A percentile compares a stretch with the other conserved stretches of the same genome.
These are phyloP conservation scores for Pelargonium australe DNA, from an alignment of 441 rosid species.

Conservation along the genomic window DNA sequence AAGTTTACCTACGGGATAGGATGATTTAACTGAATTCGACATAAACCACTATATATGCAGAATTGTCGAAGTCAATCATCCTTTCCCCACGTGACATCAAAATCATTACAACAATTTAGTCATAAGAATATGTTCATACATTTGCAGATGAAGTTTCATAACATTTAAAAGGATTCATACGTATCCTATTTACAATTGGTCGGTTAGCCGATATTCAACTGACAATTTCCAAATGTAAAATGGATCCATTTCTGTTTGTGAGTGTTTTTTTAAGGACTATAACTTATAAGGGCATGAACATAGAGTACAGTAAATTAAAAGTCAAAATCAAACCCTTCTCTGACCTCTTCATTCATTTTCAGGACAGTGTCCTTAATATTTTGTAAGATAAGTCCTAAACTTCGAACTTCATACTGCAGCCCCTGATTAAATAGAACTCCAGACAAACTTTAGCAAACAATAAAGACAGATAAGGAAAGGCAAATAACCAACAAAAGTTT, in stretches of 20 bases:
- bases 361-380: slow-evolving; percentile 53
- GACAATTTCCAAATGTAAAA: too few species aligned
- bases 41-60: too few species aligned
- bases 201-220: too few species aligned
- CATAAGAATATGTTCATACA: neutral
- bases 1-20: too few species aligned
- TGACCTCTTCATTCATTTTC: slow-evolving; percentile 63
- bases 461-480: slow-evolving; percentile 13
- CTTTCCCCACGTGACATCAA: neutral
- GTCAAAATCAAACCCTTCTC: slow-evolving; percentile 16
- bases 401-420: slow-evolving; percentile 49
- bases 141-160: too few species aligned
- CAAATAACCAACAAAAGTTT: slow-evolving; percentile 13
- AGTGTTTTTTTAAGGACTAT: neutral
- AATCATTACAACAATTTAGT: neutral
- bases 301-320: slow-evolving; percentile 10
- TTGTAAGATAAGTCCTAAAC: slow-evolving; percentile 42
- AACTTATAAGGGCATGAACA: slow-evolving; percentile 6
- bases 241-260: too few species aligned
- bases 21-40: too few species aligned
- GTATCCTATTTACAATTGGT: too few species aligned
- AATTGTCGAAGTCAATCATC: too few species aligned
- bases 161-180: too few species aligned
- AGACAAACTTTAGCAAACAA: slow-evolving; percentile 17
- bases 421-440: slow-evolving; percentile 32